Evolutionary conservation across 1,284 basidiomycete species (phyloP), one percentile per base, ranked within the genome.

Genomic region (Cutaneotrichosporon dermatis): DNA sequence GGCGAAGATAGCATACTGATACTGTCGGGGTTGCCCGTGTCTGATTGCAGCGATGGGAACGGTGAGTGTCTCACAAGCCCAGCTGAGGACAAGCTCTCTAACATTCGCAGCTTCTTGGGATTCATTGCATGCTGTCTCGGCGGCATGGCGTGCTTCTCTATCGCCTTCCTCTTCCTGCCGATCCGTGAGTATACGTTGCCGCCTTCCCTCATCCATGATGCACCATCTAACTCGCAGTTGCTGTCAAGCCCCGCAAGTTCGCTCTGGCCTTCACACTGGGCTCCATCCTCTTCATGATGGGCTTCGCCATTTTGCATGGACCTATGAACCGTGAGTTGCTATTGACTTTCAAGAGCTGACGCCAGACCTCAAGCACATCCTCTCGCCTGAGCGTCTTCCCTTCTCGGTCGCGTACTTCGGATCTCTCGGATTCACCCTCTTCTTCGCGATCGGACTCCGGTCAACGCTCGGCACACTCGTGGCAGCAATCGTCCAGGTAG

Each of bases 71-170:
- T 40, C 1, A 13, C 16, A 7, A 33, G 8, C 13, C 4, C 39
- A 37, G 11, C 7, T 1, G 13, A 34, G 4, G 49, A 8, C 42
- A n/a, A 25, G 25, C 25, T 3, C 11, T 33, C 52, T 59, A 33
- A 60, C 53, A 49, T 43, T 34, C 58, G 4, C 42, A 92, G 90
- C 68, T 82, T 99, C 67, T 80, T 98, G 7, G 95, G 92, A n/a
- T 99, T 99, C 76, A 84, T 91, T 55, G 89, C 86, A 34, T 98
- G 94, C 73, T 80, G 95, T 51, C 79, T 90, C 15, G 95, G 95
- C 9, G 93, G 93, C 5, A 87, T 86, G 43, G 89, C 94, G 1
- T 99, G 95, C 80, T 99, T 99, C 82, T 87, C 92, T 63, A 88
- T 99, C 55, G 87, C 92, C 12, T 99, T 99, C 81, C 75, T 98